Evolutionary conservation across 1,284 basidiomycete species (phyloP), one percentile per base, ranked within the genome.

Genomic region (Cryptococcus deneoformans): DNA sequence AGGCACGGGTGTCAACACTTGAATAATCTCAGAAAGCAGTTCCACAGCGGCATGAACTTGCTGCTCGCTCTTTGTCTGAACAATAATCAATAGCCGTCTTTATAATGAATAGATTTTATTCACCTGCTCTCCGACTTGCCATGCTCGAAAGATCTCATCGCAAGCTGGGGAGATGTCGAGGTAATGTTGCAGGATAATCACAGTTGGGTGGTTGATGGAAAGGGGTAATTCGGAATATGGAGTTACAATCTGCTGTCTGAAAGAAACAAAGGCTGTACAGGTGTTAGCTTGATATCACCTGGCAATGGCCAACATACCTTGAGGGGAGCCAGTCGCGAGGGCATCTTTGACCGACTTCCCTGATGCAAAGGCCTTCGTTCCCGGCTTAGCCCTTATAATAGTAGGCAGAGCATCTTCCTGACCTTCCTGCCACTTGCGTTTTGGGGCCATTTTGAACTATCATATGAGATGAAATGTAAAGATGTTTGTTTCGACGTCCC

Each of bases 161-260:
- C 67, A 69, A 2, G 66, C 70, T 1, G 78, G 75, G 5, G 74
- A 77, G 12, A 68, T 59, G 46, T 76, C 72, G 29, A 78, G 67
- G 57, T 78, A 79, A 52, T 79, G 74, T 58, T 78, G 76, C 2
- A 76, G 60, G 46, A 79, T 69, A 24, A 74, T 62, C n/a, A 79
- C 72, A 2, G 71, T 69, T 0, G 72, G 66, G 54, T 79, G 71
- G 5, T 67, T 68, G 55, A 78, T 75, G 1, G 74, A 47, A 1
- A 79, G 59, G 0, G 76, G 73, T 3, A 75, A 65, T 6, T 64
- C 38, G 6, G 77, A 77, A 54, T 68, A 56, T 3, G 71, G 67
- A 8, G 75, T 73, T 45, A 69, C 59, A 20, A 79, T 73, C 61
- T 79, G 78, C 59, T 76, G 74, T 54, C 76, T 69, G 49, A 79